These are phyloP conservation scores for Xylaria sp. DNA, from an alignment of 2,329 filamentous ascomycete species.

Conservation along the genomic window DNA sequence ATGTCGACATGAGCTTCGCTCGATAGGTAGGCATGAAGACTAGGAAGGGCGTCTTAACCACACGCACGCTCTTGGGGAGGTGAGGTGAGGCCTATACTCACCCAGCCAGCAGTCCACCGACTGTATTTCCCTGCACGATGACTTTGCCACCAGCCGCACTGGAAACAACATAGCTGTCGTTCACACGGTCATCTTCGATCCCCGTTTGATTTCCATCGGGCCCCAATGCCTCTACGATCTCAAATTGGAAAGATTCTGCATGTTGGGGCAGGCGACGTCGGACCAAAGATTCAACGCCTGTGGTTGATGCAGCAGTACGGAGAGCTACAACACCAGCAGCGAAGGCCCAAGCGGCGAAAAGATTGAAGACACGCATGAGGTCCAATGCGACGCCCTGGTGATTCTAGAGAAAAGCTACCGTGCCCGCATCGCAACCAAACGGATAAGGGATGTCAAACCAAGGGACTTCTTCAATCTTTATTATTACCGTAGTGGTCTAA, in stretches of 20 bases:
- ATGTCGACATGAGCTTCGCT: constrained; percentile 35
- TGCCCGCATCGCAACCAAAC: constrained; percentile 6
- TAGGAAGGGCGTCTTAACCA: constrained; percentile 10
- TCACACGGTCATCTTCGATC: constrained; percentile 18
- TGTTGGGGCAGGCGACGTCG: constrained; percentile 35
- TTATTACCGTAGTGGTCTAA: background rate
- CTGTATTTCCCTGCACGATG: constrained; percentile 35
- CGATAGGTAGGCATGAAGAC: constrained; percentile 36
- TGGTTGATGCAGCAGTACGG: constrained; percentile 27
- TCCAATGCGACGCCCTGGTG: background rate
- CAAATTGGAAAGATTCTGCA: constrained; percentile 29
- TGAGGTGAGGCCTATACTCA: constrained; percentile 12
- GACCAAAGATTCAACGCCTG: constrained; percentile 32
- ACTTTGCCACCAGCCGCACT: constrained; percentile 30
- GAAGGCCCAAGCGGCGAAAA: constrained; percentile 25
- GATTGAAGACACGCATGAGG: constrained; percentile 29
- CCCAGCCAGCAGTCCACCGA: constrained; percentile 31
- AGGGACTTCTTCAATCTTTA: background rate
- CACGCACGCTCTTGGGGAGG: background rate
- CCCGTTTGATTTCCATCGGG: background rate
- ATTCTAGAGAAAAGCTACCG: background rate
- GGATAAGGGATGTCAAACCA: background rate
- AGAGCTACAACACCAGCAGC: constrained; percentile 25
- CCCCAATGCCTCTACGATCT: constrained; percentile 12
- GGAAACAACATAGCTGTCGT: constrained; percentile 35